phyloP scores from a whole-genome alignment of 2,329 filamentous ascomycete genomes.

The Diaporthe capsici region DNA sequence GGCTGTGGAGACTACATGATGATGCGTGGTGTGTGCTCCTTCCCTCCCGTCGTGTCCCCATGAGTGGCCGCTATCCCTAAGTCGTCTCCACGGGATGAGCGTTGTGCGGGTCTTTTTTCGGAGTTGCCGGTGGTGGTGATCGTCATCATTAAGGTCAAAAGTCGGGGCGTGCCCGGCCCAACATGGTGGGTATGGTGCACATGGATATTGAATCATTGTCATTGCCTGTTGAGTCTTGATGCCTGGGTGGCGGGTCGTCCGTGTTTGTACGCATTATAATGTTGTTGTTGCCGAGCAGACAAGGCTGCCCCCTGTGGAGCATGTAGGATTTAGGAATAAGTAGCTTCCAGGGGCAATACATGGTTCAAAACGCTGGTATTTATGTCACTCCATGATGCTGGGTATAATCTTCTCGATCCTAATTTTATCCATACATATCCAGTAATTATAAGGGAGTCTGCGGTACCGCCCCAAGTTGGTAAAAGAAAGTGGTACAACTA shows the following conservation, averaged over 20 bases:
- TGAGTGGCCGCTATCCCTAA: background rate
- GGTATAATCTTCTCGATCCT: too few relatives aligned
- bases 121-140: background rate
- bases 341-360: background rate
- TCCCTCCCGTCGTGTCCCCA: background rate
- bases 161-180: background rate
- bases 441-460: too few relatives aligned
- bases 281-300: background rate
- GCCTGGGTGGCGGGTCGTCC: background rate
- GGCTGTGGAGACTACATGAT: conserved; percentile 55
- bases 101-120: background rate
- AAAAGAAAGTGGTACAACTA: too few relatives aligned
- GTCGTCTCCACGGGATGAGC: background rate
- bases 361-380: background rate
- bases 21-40: background rate
- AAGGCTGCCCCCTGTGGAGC: background rate
- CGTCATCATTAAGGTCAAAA: conserved; percentile 4
- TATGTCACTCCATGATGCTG: background rate
- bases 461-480: too few relatives aligned
- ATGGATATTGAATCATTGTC: background rate
- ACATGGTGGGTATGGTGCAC: background rate
- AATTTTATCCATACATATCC: too few relatives aligned
- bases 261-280: conserved; percentile 9
- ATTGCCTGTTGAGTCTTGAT: background rate
- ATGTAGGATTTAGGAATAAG: background rate